Evolutionary conservation across 805 yeast genomes (phyloP), one percentile per base, ranked within the genome.

Genomic region (Monosporozyma yasuniensis): DNA sequence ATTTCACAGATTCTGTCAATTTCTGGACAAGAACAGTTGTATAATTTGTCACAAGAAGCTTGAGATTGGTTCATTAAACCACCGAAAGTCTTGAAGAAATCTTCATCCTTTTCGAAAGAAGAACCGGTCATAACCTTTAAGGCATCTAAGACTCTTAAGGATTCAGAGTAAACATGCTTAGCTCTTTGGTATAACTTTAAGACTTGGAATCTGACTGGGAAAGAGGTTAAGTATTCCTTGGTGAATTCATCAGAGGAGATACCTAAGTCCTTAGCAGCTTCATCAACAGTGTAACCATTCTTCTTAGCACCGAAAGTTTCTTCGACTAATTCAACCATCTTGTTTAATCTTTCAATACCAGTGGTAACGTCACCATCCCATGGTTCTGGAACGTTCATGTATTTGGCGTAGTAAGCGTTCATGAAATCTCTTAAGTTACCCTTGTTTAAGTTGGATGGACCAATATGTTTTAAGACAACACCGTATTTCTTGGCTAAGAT

Each of bases 341-440:
- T 58, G 9, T 58, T 59, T 22, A 80, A 68, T 50, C 74, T 66
- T 39, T 57, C 54, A 27, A 68, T 63, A 12, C 79, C 79, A 16
- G 62, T 63, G 5, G 68, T 69, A 39, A 77, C 66, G 44, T 75
- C 72, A 41, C 77, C 75, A 56, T 72, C 71, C 81, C 83, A 74
- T 43, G 69, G 65, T 39, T 58, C 60, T 18, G 56, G 28, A 16
- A 54, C 51, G 44, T 54, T 50, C 47, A 52, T 44, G 58, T 63
- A 50, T 63, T 64, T 54, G 12, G 55, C 53, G 57, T 65, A 75
- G 54, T 72, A 75, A 4, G 74, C 72, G 47, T 81, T 82, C 68
- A 80, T 66, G 21, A 81, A 78, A n/a, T 84, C 87, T 52, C 84
- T 70, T 53, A 83, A 70, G 32, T 84, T 80, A 7, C 86, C 85